Base-by-base conservation (phyloP, 768 basidiomycete species). In the Phanerochaete carnosa region DNA sequence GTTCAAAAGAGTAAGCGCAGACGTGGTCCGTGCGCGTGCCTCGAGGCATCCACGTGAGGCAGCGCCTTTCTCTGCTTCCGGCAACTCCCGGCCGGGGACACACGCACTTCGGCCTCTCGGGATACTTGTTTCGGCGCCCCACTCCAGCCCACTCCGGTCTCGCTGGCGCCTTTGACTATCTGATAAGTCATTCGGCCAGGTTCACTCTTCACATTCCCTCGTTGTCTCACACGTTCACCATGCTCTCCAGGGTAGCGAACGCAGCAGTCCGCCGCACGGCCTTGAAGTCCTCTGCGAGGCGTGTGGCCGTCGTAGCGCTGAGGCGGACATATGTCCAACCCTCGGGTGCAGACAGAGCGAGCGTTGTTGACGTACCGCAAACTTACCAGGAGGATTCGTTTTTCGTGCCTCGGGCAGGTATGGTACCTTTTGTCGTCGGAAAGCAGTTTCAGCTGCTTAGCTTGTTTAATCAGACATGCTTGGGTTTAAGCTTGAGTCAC, bases 261-360 rank as follows among this genome's bases (percentile, higher is more conserved):
- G 66, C 61, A 58, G 57, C 68, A 51, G 65, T 70, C 57, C 66
- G 64, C 29, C 56, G 67, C 28, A 45, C 67, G 0, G 68, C 67
- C 16, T 50, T 65, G 46, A 65, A 68, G 46, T 47, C 69, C n/a
- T 61, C 65, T 1, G 57, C 57, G 23, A 45, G 54, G 1, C 46
- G 66, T 22, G 23, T 58, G 3, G 60, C 57, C 12, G 58, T 45
- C 16, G 64, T 65, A 49, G 60, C 65, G 59, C 65, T 76, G 45
- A 78, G 78, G 63, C 79, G 92, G 63, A 73, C 80, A 5, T 88
- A 91, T 63, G 90, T 93, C 37, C 90, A 92, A 68, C 92, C 92
- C 15, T 92, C 92, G 4, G 83, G 84, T 60, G 85, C 92, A 57
- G 91, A 92, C 74, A 80, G 90, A 70, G 92, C 92, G 29, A 91